phyloP scores from a whole-genome alignment of 768 basidiomycete genomes.

The Pleurotus pulmonarius region DNA sequence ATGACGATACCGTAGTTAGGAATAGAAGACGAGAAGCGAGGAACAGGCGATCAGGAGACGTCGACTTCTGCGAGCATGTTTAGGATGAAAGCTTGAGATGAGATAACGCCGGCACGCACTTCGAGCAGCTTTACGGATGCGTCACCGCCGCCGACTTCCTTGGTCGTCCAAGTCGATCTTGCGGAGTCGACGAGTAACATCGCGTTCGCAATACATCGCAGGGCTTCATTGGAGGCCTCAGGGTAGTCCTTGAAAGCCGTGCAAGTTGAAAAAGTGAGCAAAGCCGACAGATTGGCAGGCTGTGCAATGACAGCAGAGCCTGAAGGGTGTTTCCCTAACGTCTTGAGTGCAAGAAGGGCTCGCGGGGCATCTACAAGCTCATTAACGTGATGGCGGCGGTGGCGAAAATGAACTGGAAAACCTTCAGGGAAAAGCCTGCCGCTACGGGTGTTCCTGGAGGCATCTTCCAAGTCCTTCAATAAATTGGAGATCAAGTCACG shows the following conservation, averaged over 20 bases:
- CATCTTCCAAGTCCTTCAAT: conserved; percentile 4
- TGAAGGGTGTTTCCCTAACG: conserved; percentile 64
- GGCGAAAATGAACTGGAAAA: background rate
- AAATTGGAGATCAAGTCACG: conserved; percentile 6
- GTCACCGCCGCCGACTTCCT: conserved; percentile 63
- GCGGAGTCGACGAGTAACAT: conserved; percentile 65
- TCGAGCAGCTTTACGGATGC: conserved; percentile 54
- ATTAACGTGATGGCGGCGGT: conserved; percentile 6
- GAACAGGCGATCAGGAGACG: conserved; percentile 61
- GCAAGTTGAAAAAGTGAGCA: conserved; percentile 43
- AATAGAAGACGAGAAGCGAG: conserved; percentile 76
- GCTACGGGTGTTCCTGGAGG: background rate
- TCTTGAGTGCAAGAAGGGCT: conserved; percentile 71
- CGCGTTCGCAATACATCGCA: conserved; percentile 78
- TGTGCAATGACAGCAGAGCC: conserved; percentile 62
- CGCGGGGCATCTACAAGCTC: conserved; percentile 52
- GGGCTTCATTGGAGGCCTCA: conserved; percentile 64
- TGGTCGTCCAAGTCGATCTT: conserved; percentile 50
- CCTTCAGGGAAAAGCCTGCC: conserved; percentile 5
- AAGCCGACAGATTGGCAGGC: conserved; percentile 48
- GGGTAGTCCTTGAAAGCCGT: conserved; percentile 50
- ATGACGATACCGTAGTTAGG: conserved; percentile 56
- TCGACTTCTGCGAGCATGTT: conserved; percentile 48
- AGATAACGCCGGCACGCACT: conserved; percentile 29
- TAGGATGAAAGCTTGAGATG: conserved; percentile 5